Percentiles rank a stretch among this genome's conserved stretches.
phyloP scores from a whole-genome alignment of 2,329 filamentous ascomycete genomes.

The Amylocarpus encephaloides region DNA sequence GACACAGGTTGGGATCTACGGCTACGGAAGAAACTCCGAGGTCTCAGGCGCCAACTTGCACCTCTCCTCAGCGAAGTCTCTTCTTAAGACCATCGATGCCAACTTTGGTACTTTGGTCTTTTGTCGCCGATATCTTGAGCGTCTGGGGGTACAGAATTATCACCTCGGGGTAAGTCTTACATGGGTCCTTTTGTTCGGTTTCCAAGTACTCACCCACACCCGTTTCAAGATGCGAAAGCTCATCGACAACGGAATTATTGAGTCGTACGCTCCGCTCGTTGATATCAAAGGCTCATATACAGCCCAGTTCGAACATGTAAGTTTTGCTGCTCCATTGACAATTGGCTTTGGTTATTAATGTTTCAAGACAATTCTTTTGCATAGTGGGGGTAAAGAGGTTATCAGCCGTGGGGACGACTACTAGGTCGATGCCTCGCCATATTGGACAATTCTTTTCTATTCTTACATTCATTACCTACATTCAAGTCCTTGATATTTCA shows the following conservation, averaged over 20 bases:
- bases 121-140: conserved; percentile 83
- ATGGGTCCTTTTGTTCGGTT: neutral
- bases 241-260: conserved; percentile 75
- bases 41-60: conserved; percentile 69
- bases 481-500: too few relatives aligned
- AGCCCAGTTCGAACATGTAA: conserved; percentile 87
- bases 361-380: conserved; percentile 65
- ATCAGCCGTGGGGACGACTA: conserved; percentile 83
- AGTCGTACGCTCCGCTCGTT: conserved; percentile 81
- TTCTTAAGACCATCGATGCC: conserved; percentile 87
- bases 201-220: neutral
- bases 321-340: conserved; percentile 3
- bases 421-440: conserved; percentile 32
- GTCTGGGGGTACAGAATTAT: conserved; percentile 88
- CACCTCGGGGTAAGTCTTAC: conserved; percentile 64
- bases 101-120: conserved; percentile 92
- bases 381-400: conserved; percentile 77
- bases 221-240: conserved; percentile 68
- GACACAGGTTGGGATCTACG: conserved; percentile 66
- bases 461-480: too few relatives aligned
- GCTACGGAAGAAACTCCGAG: conserved; percentile 72
- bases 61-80: conserved; percentile 73
- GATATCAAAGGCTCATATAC: conserved; percentile 94
- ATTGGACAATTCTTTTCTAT: too few relatives aligned
- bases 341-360: conserved; percentile 36